Evolutionary conservation across 2,329 filamentous ascomycete species (phyloP).

Genomic region (Gaeumannomyces tritici): DNA sequence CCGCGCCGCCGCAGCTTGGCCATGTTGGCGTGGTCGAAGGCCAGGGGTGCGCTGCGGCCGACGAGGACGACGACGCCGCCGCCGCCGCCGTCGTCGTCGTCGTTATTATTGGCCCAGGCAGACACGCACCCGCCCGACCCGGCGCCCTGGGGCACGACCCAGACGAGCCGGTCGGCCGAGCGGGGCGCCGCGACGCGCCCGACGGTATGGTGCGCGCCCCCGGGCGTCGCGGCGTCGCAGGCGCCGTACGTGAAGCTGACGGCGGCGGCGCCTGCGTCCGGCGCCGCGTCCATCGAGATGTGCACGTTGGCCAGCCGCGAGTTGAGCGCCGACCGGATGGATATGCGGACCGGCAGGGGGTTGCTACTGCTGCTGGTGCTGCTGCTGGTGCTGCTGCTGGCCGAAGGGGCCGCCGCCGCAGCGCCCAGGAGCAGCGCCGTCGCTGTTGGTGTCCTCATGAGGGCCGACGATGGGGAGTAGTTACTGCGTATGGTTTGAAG

Average conservation of each 20-base stretch:
- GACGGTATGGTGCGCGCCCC: constrained; percentile 8
- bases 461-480: no score
- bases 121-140: constrained; percentile 2
- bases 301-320: constrained; percentile 10
- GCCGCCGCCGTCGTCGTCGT: no score
- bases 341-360: constrained; percentile 5
- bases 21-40: constrained; percentile 9
- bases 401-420: not conserved
- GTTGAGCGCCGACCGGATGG: constrained; percentile 5
- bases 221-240: not conserved
- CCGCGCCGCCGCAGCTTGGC: not conserved
- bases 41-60: constrained; percentile 8
- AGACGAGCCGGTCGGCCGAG: constrained; percentile 2
- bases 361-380: no score
- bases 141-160: not conserved
- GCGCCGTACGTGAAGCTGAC: constrained; percentile 9
- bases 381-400: no score
- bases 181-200: not conserved
- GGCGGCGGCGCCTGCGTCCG: not conserved
- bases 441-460: not conserved
- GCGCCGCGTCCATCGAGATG: constrained; percentile 5
- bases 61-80: not conserved
- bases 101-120: not conserved
- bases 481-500: no score
- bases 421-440: not conserved